phyloP scores from a whole-genome alignment of 345 rosid species.

The Eucalyptus sp. region DNA sequence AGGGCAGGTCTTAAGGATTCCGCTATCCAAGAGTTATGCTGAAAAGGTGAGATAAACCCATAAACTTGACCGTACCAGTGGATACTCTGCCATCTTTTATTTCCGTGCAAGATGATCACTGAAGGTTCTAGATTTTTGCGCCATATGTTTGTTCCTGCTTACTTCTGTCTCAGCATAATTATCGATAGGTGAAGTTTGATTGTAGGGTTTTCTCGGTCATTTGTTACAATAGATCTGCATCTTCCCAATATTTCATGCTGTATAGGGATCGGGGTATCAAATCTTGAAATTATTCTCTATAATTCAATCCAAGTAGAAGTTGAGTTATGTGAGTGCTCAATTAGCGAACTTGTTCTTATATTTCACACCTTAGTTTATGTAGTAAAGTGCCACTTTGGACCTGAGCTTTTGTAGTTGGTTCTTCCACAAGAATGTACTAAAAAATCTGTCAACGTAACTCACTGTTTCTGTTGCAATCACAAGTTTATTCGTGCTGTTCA shows the following conservation, averaged over 20 bases:
- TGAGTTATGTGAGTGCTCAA: background rate
- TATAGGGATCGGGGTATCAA: background rate
- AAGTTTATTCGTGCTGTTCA: background rate
- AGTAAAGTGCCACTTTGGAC: background rate
- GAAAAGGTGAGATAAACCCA: background rate
- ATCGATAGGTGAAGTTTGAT: background rate
- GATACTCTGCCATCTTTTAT: background rate
- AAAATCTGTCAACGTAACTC: background rate
- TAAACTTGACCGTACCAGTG: background rate
- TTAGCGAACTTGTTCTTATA: background rate
- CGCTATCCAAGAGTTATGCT: background rate
- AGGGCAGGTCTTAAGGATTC: constrained; percentile 12
- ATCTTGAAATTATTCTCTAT: background rate
- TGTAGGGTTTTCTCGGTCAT: background rate
- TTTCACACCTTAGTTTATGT: background rate
- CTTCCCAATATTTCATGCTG: background rate
- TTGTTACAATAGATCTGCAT: background rate
- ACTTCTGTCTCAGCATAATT: background rate
- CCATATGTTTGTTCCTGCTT: background rate
- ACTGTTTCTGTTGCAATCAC: background rate
- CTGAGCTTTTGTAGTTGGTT: background rate
- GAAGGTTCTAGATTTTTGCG: background rate
- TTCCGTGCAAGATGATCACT: background rate
- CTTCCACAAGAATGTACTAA: background rate
- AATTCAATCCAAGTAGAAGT: background rate